These are phyloP conservation scores for Aspergillus ochraceus DNA, from an alignment of 2,329 filamentous ascomycete genomes.

Conservation along the genomic window DNA sequence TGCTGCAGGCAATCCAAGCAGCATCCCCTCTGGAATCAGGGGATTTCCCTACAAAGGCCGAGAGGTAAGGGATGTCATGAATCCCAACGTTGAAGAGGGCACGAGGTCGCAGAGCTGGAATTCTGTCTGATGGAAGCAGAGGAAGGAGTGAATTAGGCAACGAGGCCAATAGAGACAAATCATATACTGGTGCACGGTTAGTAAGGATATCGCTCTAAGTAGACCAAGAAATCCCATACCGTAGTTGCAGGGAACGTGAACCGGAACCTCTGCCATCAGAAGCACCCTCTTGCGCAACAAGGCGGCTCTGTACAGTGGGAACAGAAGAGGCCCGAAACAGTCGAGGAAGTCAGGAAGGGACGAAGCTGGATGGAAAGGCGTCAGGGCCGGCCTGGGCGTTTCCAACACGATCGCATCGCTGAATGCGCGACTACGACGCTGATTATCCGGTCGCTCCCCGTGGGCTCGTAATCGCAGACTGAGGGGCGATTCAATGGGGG, in stretches of 20 bases:
- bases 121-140: slow-evolving; percentile 62
- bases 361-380: slow-evolving; percentile 80
- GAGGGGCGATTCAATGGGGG: slow-evolving; percentile 54
- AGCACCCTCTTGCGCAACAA: slow-evolving; percentile 84
- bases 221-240: slow-evolving; percentile 54
- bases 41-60: slow-evolving; percentile 59
- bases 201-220: slow-evolving; percentile 23
- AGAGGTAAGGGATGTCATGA: slow-evolving; percentile 82
- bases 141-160: slow-evolving; percentile 74
- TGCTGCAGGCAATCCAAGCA: slow-evolving; percentile 94
- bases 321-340: slow-evolving; percentile 85
- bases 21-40: slow-evolving; percentile 39
- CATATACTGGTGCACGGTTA: slow-evolving; percentile 66
- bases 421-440: slow-evolving; percentile 38
- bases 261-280: slow-evolving; percentile 81
- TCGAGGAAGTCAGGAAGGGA: slow-evolving; percentile 76
- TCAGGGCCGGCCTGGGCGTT: slow-evolving; percentile 59
- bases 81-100: slow-evolving; percentile 93
- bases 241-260: slow-evolving; percentile 83
- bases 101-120: slow-evolving; percentile 64
- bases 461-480: slow-evolving; percentile 53
- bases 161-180: slow-evolving; percentile 88
- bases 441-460: slow-evolving; percentile 43
- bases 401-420: slow-evolving; percentile 45
- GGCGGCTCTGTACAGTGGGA: slow-evolving; percentile 85